Evolutionary conservation across 495 filamentous ascomycete species (phyloP).

Genomic region (Staphylotrichum longicolle): DNA sequence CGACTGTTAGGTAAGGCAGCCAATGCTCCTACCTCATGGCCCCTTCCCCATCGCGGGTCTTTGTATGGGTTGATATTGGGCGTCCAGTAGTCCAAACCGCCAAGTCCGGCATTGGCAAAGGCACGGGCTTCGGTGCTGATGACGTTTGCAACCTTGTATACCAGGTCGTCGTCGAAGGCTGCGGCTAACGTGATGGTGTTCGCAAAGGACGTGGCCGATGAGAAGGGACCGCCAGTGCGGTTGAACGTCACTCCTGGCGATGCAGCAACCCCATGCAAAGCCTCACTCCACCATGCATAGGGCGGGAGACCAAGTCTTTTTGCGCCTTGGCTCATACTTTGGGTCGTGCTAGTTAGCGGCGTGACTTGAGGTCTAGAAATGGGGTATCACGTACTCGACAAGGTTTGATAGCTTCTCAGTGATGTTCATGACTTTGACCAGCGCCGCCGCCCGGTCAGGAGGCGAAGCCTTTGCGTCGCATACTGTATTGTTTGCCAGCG

Average conservation of each 20-base stretch:
- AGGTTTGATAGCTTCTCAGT: constrained; percentile 45
- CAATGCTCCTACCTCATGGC: constrained; percentile 17
- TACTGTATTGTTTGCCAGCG: constrained; percentile 39
- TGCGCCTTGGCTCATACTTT: constrained; percentile 12
- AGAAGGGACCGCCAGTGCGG: constrained; percentile 27
- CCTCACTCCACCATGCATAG: constrained; percentile 56
- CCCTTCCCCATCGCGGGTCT: constrained; percentile 47
- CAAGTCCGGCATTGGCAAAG: constrained; percentile 59
- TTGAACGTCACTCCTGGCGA: constrained; percentile 28
- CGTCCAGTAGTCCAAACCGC: constrained; percentile 62
- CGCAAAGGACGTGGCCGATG: constrained; percentile 49
- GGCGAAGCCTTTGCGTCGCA: constrained; percentile 8
- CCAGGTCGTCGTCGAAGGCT: constrained; percentile 49
- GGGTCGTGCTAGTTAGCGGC: not conserved
- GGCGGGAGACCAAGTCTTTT: constrained; percentile 16
- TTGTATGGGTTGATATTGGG: constrained; percentile 68
- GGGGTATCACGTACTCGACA: constrained; percentile 25
- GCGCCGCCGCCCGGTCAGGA: constrained; percentile 36
- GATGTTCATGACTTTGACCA: constrained; percentile 43
- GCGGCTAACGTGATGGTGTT: constrained; percentile 44
- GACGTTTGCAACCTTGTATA: constrained; percentile 40
- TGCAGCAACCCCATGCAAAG: constrained; percentile 49
- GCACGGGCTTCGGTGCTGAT: constrained; percentile 66
- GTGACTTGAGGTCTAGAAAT: constrained; percentile 19
- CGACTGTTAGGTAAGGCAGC: too few species aligned